Evolutionary conservation across 2,329 filamentous ascomycete species (phyloP).

Genomic region (Fusarium irregulare): DNA sequence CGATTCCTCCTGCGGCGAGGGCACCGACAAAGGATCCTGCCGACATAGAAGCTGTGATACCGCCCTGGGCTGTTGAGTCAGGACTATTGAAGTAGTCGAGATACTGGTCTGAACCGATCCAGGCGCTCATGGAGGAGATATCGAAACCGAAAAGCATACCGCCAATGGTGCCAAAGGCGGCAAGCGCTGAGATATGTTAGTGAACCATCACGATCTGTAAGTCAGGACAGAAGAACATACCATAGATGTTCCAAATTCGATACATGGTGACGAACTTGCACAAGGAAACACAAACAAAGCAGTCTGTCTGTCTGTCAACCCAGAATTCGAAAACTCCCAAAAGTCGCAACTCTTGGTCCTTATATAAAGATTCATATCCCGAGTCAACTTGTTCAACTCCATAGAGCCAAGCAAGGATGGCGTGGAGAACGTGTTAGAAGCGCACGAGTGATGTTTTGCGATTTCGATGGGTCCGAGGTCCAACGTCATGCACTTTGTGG

Average conservation of each 20-base stretch:
- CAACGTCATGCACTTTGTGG: slow-evolving; percentile 38
- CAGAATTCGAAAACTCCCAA: background rate
- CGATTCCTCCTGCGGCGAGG: slow-evolving; percentile 57
- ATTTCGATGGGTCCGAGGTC: slow-evolving; percentile 34
- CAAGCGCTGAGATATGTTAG: slow-evolving; percentile 47
- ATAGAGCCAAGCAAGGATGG: slow-evolving; percentile 10
- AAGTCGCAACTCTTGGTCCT: slow-evolving; percentile 11
- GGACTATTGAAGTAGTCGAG: slow-evolving; percentile 64
- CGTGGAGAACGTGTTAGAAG: slow-evolving; percentile 43
- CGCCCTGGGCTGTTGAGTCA: slow-evolving; percentile 58
- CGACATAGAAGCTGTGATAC: slow-evolving; percentile 62
- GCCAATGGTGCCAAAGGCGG: slow-evolving; percentile 56
- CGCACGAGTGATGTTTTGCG: slow-evolving; percentile 41
- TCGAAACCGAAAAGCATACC: slow-evolving; percentile 66
- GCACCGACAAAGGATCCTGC: slow-evolving; percentile 62
- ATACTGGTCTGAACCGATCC: slow-evolving; percentile 64
- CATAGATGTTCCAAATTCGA: slow-evolving; percentile 53
- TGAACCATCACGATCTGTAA: background rate
- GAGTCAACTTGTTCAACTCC: background rate
- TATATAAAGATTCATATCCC: slow-evolving; percentile 28
- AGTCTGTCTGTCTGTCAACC: background rate
- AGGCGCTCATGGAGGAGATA: slow-evolving; percentile 68
- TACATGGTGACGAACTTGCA: slow-evolving; percentile 45
- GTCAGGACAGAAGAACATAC: slow-evolving; percentile 33
- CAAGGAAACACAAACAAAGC: background rate